Evolutionary conservation across 1,284 basidiomycete genomes (phyloP), one percentile per base, ranked within the genome.

Genomic region (Apiotrichum siamense): DNA sequence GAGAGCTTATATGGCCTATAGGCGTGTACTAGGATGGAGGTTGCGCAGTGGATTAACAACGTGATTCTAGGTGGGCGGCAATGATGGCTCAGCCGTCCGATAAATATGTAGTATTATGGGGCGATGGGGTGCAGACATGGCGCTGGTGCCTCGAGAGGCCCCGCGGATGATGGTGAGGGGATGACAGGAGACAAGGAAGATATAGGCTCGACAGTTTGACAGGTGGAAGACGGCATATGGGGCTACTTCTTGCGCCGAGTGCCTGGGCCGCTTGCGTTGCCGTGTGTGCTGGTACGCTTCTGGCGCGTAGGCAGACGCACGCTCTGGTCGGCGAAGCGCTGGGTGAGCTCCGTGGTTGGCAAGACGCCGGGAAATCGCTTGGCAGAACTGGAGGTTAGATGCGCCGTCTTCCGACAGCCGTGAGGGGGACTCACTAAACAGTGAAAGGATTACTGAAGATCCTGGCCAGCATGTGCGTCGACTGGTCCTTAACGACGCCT

Each of bases 311-410:
- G 88, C 47, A 94, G 78, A 69, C 92, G 89, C 72, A 92, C 86
- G 29, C 88, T 88, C 77, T 94, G 90, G 63, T 85, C 85, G 18
- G 88, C 88, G 66, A 94, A 86, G n/a, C 86, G 85, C 55, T 89
- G 87, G 23, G 90, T 92, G 29, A 93, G 79, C 15, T 87, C 84
- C 32, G 90, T 92, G 13, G 88, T 90, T 66, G 89, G 88, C 84
- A 88, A 86, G 29, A 93, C 89, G 39, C 90, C 90, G 32, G 91
- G 90, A 76, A 93, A 94, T 31, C 87, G 81, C 75, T 94, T 94
- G 29, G 88, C 88, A 4, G 88, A 90, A 73, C 70, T 72, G 49
- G 6, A 27, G 13, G 29, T 49, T 46, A 58, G 51, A 37, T 29
- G 11, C 29, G 27, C 18, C 11, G 11, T 20, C 6, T 31, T 27